Conservation (phyloP, 345 rosid genomes). For the Rhizophora apiculata region DNA sequence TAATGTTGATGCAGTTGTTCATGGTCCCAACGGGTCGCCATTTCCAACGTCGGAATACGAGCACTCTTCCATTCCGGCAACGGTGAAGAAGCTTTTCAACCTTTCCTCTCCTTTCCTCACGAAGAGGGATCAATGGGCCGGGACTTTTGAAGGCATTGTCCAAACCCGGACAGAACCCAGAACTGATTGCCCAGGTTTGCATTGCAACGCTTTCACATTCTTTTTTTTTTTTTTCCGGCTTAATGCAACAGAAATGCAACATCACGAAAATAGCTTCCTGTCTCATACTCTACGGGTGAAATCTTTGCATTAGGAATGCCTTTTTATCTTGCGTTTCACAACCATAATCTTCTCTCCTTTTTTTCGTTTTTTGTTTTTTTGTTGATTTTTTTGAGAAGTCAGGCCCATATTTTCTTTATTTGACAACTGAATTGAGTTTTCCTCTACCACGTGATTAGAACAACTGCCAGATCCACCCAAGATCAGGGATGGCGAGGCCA, state of each 20-base stretch:
- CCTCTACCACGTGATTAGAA: slow-evolving; percentile 19
- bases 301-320: too few relatives aligned
- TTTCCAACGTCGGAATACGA: slow-evolving; percentile 75
- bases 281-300: too few relatives aligned
- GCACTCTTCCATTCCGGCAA: slow-evolving; percentile 93
- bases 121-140: slow-evolving; percentile 87
- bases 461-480: slow-evolving; percentile 52
- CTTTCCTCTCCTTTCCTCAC: slow-evolving; percentile 65
- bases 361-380: too few relatives aligned
- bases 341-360: too few relatives aligned
- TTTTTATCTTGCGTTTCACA: neutral
- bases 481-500: slow-evolving; percentile 58
- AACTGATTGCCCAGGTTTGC: slow-evolving; percentile 76
- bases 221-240: too few relatives aligned
- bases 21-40: slow-evolving; percentile 78
- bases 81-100: slow-evolving; percentile 76
- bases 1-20: slow-evolving; percentile 55
- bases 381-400: too few relatives aligned
- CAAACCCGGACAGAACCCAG: slow-evolving; percentile 53
- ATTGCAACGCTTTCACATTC: neutral
- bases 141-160: slow-evolving; percentile 66
- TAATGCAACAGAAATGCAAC: too few relatives aligned
- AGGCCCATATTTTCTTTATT: neutral
- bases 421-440: neutral
- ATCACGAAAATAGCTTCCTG: too few relatives aligned